Base-by-base conservation (phyloP, 257 asterid species). In the Parsonsia alboflavescens region DNA sequence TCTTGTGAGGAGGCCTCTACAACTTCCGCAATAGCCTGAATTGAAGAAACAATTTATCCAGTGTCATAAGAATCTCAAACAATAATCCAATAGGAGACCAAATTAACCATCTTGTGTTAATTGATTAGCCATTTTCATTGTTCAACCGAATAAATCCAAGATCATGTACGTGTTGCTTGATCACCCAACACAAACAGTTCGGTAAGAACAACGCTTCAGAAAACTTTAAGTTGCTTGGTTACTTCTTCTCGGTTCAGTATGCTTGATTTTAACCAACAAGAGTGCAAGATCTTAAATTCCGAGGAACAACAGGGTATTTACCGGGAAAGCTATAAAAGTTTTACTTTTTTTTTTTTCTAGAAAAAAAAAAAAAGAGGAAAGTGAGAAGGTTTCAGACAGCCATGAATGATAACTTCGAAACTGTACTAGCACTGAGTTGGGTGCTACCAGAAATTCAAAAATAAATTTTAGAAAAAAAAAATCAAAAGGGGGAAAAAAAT, bases 1-100 rank as follows among this genome's bases (percentile, higher is more conserved):
- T 95, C 99, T 72, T 86, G 77, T 24, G 80, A 42, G 44, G 99
- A 92, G 50, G 91, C 93, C 82, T 92, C 98, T 2, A 78, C 66
- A 66, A 92, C 97, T 78, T 94, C 93, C 33, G 98, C 97, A 82
- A 94, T 92, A 13, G 72, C 79, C 99, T 95, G 75, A 73, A 78
- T 48, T 69, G 62, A 75, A 75, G 77, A 46, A 46, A 49, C 0
- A 73, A 39, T 19, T 39, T 65, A 22, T 39, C 70, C 49, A 39
- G 15, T 36, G 28, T 65, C 44, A 21, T 19, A 65, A 65, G 70
- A 65, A 65, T 26, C 28, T 7, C 15, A 39, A 62, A 15, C 12
- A 30, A 30, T 16, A 62, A 33, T 16, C 17, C n/a, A 58, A 24
- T 11, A 58, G 62, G 62, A 0, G 24, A 7, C 11, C 8, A n/a